Conservation (phyloP, 768 basidiomycete genomes). For the Podaxis pistillaris region DNA sequence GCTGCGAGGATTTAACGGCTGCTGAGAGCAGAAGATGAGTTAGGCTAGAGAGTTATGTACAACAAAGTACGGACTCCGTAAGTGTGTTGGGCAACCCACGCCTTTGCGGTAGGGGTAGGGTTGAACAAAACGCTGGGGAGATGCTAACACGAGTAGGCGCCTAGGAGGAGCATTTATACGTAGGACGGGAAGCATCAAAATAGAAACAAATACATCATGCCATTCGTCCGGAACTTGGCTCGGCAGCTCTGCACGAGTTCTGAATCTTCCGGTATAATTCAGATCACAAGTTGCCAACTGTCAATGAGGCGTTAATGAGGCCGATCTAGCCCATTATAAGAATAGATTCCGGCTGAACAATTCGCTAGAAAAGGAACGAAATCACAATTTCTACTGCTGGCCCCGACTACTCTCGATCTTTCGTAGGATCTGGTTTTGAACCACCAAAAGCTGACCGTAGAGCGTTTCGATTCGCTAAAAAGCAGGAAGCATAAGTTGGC, state of each 20-base stretch:
- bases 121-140: conserved; percentile 7
- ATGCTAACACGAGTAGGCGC: background rate
- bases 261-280: background rate
- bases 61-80: background rate
- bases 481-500: background rate
- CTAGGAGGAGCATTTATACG: background rate
- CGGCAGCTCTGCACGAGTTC: too few species aligned
- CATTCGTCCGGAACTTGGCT: background rate
- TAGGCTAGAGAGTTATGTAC: background rate
- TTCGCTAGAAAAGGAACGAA: background rate
- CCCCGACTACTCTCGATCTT: conserved; percentile 18
- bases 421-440: conserved; percentile 61
- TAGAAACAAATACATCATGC: background rate
- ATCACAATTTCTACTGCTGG: background rate
- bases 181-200: background rate
- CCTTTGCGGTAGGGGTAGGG: background rate
- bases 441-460: conserved; percentile 56
- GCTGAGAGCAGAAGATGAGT: background rate
- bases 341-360: background rate
- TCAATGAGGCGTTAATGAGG: background rate
- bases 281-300: background rate
- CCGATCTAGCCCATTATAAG: background rate
- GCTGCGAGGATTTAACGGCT: conserved; percentile 6
- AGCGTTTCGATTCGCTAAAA: conserved; percentile 57
- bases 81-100: conserved; percentile 10